Conservation (phyloP, 768 basidiomycete genomes). For the Mycena alexandri region DNA sequence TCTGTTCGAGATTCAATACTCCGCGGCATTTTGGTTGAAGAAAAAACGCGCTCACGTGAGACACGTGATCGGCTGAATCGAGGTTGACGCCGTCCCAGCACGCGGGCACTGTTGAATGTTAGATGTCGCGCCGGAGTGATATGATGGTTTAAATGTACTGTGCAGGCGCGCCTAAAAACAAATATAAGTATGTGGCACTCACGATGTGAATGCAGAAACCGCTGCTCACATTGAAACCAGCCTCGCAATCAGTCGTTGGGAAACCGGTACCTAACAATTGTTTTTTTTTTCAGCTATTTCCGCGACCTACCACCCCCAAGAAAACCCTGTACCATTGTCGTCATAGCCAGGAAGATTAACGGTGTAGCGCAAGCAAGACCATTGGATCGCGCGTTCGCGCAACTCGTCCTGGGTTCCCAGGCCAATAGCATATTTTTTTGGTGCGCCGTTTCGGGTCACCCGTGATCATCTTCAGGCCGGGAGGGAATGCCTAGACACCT, state of each 20-base stretch:
- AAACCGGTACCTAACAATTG: slow-evolving; percentile 56
- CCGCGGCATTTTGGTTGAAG: too few relatives aligned
- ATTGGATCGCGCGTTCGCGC: slow-evolving; percentile 54
- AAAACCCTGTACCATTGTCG: not conserved
- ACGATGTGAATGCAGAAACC: too few relatives aligned
- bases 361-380: slow-evolving; percentile 56
- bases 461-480: slow-evolving; percentile 58
- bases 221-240: slow-evolving; percentile 46
- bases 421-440: slow-evolving; percentile 74
- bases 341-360: slow-evolving; percentile 37
- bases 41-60: slow-evolving; percentile 37
- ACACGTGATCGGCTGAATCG: slow-evolving; percentile 53
- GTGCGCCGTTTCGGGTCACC: slow-evolving; percentile 71
- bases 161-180: slow-evolving; percentile 47
- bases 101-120: slow-evolving; percentile 35
- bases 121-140: too few relatives aligned
- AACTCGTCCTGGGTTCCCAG: slow-evolving; percentile 56
- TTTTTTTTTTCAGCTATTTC: not conserved
- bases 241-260: slow-evolving; percentile 58
- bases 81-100: slow-evolving; percentile 58
- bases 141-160: slow-evolving; percentile 17
- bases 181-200: too few relatives aligned
- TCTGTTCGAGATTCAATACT: slow-evolving; percentile 7
- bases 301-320: not conserved
- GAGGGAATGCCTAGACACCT: slow-evolving; percentile 50